phyloP scores from a whole-genome alignment of 75 land plant species.

The Adiantum capillusveneris region DNA sequence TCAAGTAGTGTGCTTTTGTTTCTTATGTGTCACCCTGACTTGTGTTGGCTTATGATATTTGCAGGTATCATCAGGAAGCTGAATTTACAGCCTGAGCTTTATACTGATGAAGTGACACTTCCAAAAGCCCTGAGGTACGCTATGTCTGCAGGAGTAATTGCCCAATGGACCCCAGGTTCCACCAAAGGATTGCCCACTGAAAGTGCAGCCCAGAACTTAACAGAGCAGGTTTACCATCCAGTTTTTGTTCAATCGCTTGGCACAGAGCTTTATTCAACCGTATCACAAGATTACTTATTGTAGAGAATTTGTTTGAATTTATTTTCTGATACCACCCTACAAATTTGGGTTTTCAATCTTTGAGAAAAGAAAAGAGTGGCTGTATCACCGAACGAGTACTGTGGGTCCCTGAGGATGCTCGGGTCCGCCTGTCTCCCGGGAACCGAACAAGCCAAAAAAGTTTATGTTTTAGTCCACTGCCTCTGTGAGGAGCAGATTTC shows the following conservation, averaged over 20 bases:
- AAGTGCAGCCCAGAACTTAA: constrained; percentile 90
- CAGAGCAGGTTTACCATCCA: constrained; percentile 64
- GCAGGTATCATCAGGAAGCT: constrained; percentile 81
- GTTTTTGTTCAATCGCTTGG: constrained; percentile 3
- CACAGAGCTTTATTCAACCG: not conserved
- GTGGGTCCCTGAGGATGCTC: too few relatives aligned
- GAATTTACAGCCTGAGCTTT: constrained; percentile 64
- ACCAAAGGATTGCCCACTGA: constrained; percentile 91
- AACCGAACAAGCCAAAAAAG: too few relatives aligned
- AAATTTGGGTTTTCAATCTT: too few relatives aligned
- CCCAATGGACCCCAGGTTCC: constrained; percentile 95
- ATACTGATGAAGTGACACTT: constrained; percentile 47
- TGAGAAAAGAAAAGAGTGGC: too few relatives aligned
- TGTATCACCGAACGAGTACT: too few relatives aligned
- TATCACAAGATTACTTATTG: not conserved
- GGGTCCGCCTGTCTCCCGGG: too few relatives aligned
- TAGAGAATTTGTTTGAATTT: too few relatives aligned
- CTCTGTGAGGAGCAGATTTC: too few relatives aligned
- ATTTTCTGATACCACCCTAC: too few relatives aligned
- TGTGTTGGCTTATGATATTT: not conserved
- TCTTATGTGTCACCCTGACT: too few relatives aligned
- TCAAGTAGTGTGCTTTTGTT: too few relatives aligned
- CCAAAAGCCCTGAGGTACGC: constrained; percentile 84
- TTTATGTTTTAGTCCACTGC: too few relatives aligned
- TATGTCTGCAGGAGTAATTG: constrained; percentile 82